These are phyloP conservation scores for Vanderwaltozyma tropicalis DNA, from an alignment of 805 yeast species.

Conservation along the genomic window DNA sequence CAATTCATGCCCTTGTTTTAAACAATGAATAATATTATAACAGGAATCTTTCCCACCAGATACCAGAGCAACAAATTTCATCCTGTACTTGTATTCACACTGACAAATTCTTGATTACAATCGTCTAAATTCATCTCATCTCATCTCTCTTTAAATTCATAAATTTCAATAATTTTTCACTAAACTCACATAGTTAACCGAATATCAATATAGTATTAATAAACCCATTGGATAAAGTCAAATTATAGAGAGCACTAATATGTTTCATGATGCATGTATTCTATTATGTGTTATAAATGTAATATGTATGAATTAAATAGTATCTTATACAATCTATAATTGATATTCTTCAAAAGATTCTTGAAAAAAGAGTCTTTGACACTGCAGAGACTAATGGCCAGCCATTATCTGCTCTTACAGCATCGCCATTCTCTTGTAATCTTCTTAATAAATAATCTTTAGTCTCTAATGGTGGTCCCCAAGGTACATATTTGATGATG, in stretches of 20 bases:
- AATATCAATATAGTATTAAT: too few species aligned
- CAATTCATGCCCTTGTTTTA: slow-evolving; percentile 76
- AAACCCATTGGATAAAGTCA: too few species aligned
- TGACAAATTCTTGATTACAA: background rate
- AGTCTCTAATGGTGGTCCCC: slow-evolving; percentile 95
- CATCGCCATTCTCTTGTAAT: slow-evolving; percentile 92
- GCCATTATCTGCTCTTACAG: slow-evolving; percentile 79
- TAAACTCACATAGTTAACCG: too few species aligned
- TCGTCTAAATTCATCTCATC: too few species aligned
- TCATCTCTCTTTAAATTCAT: too few species aligned
- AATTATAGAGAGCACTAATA: too few species aligned
- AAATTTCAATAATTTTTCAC: too few species aligned
- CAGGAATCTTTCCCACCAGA: slow-evolving; percentile 97
- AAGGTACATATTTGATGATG: slow-evolving; percentile 88
- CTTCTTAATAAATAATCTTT: slow-evolving; percentile 82
- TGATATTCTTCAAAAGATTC: too few species aligned
- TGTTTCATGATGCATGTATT: too few species aligned
- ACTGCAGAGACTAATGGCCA: slow-evolving; percentile 57
- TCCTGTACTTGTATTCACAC: slow-evolving; percentile 18
- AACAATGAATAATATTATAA: slow-evolving; percentile 77
- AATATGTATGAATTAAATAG: too few species aligned
- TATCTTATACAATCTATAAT: too few species aligned
- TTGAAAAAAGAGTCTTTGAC: slow-evolving; percentile 22
- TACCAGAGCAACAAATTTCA: slow-evolving; percentile 87
- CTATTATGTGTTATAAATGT: too few species aligned